Evolutionary conservation across 805 yeast species (phyloP), one percentile per base, ranked within the genome.

Genomic region (Deakozyma indianensis): DNA sequence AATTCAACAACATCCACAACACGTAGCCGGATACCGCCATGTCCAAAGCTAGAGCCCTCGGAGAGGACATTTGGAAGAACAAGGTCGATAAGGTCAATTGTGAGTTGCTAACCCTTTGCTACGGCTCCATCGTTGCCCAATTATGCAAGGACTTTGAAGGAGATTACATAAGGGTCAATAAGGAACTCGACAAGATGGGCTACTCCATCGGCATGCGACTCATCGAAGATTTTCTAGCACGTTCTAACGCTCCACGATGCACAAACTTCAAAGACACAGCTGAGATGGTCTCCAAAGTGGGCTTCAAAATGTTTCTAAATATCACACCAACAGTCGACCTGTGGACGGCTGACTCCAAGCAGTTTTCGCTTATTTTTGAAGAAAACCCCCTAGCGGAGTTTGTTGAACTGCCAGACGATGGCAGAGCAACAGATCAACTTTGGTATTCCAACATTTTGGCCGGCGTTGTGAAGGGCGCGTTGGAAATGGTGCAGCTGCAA

Each of bases 301-400:
- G 95, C 2, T 92, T 92, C 71, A 71, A 84, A 59, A 77, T 86
- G 57, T 92, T 88, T 57, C 66, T 92, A 29, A 90, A 92, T 56
- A 75, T 85, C 15, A 73, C 78, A 11, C 98, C 98, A 1, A 64
- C 71, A 1, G 70, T 84, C 3, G 72, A 78, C 32, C 79, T 78
- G 59, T 86, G 95, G 94, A 68, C 86, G 2, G 58, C 68, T 2
- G 95, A 84, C 57, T 77, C 76, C 45, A 82, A 80, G 56, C 73
- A 80, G 44, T 90, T 86, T 61, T 75, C 82, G 42, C 65, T 90
- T 29, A 66, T 83, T 1, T 62, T 90, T 21, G 75, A 72, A 15
- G 96, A 90, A 46, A 92, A 92, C 58, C 97, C 97, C 24, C 69
- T 92, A 53, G 82, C 92, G 9, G 96, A 90, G 59, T 92, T 88